Evolutionary conservation across 345 rosid genomes (phyloP).

Genomic region (Durio zibethinus): DNA sequence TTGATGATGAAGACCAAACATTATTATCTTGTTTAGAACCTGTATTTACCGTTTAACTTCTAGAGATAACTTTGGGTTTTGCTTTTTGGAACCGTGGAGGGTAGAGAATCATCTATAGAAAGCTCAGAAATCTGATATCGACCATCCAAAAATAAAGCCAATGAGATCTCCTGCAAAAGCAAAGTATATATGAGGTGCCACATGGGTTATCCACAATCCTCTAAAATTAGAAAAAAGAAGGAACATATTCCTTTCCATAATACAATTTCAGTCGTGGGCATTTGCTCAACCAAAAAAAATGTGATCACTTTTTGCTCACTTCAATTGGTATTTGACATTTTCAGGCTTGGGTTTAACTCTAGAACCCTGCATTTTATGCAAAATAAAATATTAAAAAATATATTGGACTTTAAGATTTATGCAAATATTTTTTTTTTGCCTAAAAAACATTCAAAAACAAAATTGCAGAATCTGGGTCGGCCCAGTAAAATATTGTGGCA

Average conservation of each 20-base stretch:
- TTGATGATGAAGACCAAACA: not conserved
- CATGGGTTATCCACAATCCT: constrained; percentile 14
- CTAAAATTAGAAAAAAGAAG: not conserved
- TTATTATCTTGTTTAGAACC: not conserved
- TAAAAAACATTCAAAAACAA: not conserved
- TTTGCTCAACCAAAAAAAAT: not conserved
- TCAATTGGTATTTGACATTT: not conserved
- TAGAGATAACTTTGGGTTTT: not conserved
- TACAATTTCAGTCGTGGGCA: not conserved
- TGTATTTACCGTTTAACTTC: not conserved
- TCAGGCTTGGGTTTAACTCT: not conserved
- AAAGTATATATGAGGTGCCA: constrained; percentile 9
- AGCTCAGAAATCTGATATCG: constrained; percentile 7
- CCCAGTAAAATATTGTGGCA: not conserved
- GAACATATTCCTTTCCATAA: constrained; percentile 9
- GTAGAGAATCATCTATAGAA: constrained; percentile 16
- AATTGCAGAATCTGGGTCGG: not conserved
- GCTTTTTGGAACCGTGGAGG: constrained; percentile 5
- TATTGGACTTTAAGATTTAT: not conserved
- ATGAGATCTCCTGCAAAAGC: not conserved
- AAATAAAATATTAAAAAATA: not conserved
- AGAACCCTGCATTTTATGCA: too few species aligned
- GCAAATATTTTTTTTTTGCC: not conserved
- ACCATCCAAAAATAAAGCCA: constrained; percentile 19
- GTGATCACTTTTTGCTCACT: not conserved